Evolutionary conservation across 2,329 filamentous ascomycete species (phyloP), one percentile per base, ranked within the genome.

Genomic region (Diaporthe sp.): DNA sequence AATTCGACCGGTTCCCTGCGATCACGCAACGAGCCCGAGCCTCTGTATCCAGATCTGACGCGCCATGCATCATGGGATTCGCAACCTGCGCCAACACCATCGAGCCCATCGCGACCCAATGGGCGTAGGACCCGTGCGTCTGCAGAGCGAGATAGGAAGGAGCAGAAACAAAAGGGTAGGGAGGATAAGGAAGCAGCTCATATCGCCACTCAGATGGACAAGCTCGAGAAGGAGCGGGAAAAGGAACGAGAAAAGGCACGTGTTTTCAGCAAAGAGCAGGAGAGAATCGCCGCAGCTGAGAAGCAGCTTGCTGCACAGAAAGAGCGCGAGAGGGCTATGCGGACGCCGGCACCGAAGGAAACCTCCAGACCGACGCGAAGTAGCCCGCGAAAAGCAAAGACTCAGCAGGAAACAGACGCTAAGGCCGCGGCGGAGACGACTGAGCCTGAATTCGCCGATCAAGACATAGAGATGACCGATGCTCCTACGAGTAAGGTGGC

Each of bases 221-320:
- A 91, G 80, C 85, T 94, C 4, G 92, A 94, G 78, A 94, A 92
- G 79, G 91, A 89, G 58, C 90, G 93, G 12, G 90, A 92, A 79
- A 93, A 93, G 82, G 93, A 95, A 81, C 88, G 92, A 8, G 90
- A 93, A 78, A 94, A 94, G 81, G 93, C 91, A 9, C 86, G 87
- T 22, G 84, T 89, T 4, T 91, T 90, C 77, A 90, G 86, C 80
- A 85, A 90, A 78, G 89, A 92, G 77, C 89, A 91, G 77, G 89
- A 92, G 77, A 88, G 84, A 77, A 83, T 88, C 58, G 86, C 86
- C 58, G 86, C 86, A 46, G 83, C 84, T 1, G 90, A 91, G 82
- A 87, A 87, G 77, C 85, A 90, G 76, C 79, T 89, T 53, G 84
- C 86, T 2, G 85, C 87, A 8, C 89, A 90, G 75, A 91, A 89